These are phyloP conservation scores for Moesziomyces sp. DNA, from an alignment of 1,284 basidiomycete genomes.

Conservation along the genomic window DNA sequence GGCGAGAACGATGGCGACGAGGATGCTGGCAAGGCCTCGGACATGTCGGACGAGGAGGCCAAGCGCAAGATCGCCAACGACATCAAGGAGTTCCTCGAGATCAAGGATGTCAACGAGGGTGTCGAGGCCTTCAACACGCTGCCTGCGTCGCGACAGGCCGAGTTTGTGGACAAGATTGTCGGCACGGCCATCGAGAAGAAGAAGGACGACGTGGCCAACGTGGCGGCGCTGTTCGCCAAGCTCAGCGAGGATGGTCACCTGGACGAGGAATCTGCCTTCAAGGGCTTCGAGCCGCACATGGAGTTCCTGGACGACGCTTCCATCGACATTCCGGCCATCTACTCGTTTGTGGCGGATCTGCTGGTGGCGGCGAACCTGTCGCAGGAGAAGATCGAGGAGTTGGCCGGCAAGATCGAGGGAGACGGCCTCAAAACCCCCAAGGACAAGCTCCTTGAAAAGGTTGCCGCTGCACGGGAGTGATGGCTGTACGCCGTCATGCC, in stretches of 20 bases:
- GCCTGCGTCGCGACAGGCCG: conserved; percentile 74
- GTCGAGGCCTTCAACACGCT: conserved; percentile 74
- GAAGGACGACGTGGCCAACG: conserved; percentile 78
- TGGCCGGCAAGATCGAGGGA: conserved; percentile 62
- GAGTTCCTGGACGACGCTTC: conserved; percentile 85
- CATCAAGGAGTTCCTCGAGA: conserved; percentile 70
- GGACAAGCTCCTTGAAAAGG: conserved; percentile 65
- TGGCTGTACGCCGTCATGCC: not conserved
- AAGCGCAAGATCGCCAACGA: conserved; percentile 78
- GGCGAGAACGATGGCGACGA: conserved; percentile 67
- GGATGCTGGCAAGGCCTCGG: conserved; percentile 71
- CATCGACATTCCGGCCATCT: conserved; percentile 88
- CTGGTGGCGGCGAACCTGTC: conserved; percentile 51
- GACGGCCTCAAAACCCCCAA: conserved; percentile 65
- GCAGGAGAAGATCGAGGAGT: conserved; percentile 59
- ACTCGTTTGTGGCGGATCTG: conserved; percentile 76
- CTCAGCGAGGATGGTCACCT: conserved; percentile 50
- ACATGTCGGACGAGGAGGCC: conserved; percentile 75
- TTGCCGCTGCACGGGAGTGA: conserved; percentile 48
- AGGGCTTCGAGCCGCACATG: conserved; percentile 76
- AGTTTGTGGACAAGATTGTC: conserved; percentile 80
- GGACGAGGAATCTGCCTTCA: conserved; percentile 73
- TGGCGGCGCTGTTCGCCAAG: conserved; percentile 63
- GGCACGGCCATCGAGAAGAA: conserved; percentile 81
- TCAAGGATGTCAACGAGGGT: conserved; percentile 83